These are phyloP conservation scores for Apiospora saccharicola DNA, from an alignment of 2,329 filamentous ascomycete genomes.

Conservation along the genomic window DNA sequence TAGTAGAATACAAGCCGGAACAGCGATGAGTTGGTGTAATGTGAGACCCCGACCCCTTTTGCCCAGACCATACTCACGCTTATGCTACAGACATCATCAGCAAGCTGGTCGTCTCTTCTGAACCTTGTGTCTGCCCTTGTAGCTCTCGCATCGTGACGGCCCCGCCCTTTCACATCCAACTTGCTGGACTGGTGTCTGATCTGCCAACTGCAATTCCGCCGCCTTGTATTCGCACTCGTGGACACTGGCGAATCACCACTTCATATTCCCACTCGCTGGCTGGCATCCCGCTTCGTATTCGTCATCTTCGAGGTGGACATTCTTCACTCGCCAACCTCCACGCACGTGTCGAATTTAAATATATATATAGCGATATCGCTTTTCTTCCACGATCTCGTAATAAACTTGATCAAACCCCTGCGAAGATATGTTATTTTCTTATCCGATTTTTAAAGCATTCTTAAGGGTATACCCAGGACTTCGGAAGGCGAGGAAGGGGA, in stretches of 20 bases:
- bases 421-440: too few relatives aligned
- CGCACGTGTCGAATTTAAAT: too few relatives aligned
- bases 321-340: too few relatives aligned
- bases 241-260: not conserved
- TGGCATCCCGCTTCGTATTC: too few relatives aligned
- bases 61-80: not conserved
- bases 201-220: not conserved
- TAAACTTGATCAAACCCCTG: too few relatives aligned
- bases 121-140: not conserved
- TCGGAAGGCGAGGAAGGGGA: too few relatives aligned
- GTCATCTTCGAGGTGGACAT: not conserved
- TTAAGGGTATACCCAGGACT: too few relatives aligned
- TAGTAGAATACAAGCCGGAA: too few relatives aligned
- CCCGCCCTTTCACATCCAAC: not conserved
- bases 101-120: not conserved
- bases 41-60: not conserved
- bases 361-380: too few relatives aligned
- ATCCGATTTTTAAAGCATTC: too few relatives aligned
- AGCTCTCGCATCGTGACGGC: not conserved
- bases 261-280: not conserved
- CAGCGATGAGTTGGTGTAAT: not conserved
- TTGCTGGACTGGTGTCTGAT: not conserved
- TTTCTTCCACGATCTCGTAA: too few relatives aligned
- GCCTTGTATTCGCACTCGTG: not conserved
- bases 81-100: not conserved